Evolutionary conservation across 1,139 yeast genomes (phyloP), one percentile per base, ranked within the genome.

Genomic region (Meyerozyma guilliermondii): DNA sequence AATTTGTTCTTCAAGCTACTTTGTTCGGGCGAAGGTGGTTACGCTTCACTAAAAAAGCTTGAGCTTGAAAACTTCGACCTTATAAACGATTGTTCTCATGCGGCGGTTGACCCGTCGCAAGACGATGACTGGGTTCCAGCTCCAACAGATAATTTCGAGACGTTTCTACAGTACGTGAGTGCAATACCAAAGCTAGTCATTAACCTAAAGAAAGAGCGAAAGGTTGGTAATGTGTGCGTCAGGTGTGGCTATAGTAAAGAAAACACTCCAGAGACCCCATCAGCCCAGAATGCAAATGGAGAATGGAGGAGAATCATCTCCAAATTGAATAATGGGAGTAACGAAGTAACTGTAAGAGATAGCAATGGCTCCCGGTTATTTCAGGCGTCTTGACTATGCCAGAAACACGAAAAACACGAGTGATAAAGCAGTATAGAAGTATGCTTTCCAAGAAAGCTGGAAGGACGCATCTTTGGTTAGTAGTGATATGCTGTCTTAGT

Each of bases 1-100:
- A 71, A 68, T 47, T 65, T 63, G n/a, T 69, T 72, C 42, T 72
- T 72, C 55, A 60, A 68, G 46, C 53, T 72, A 29, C 53, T 72
- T n/a, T 69, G 76, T 48, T 68, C 74, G 5, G 63, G 68, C 5
- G 51, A 54, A 24, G 73, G 74, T 0, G 62, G 62, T 9, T 71
- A 66, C 45, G 48, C 62, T 2, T 58, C 50, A 9, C 44, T 72
- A 30, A 53, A 55, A 6, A 52, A 54, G 10, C 50, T 71, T 10
- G 51, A 52, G 9, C 52, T 72, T 17, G 49, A 55, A 1, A 65
- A 69, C 44, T 70, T 72, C 45, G 71, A 66, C 45, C 52, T 71
- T 9, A 59, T 63, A 38, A 63, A 63, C 31, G 50, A 59, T 40
- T 53, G 51, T 24, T 7, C 36, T 5, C 26, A 46, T 9, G 44